Evolutionary conservation across 441 rosid species (phyloP).

Genomic region (Gossypium davidsonii): DNA sequence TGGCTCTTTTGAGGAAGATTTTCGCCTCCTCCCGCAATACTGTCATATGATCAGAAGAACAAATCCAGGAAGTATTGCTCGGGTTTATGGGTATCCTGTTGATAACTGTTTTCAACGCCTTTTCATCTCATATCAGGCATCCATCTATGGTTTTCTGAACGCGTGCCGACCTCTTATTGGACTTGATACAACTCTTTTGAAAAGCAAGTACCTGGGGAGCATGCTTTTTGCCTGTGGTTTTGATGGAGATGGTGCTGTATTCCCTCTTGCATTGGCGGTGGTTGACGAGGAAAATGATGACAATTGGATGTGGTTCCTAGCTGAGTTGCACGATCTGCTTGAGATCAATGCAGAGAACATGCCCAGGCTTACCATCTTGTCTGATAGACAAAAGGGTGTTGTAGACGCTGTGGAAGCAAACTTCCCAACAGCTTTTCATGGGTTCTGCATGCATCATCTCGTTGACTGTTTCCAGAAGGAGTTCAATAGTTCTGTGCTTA

Average conservation of each 20-base stretch:
- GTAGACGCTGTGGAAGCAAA: conserved; percentile 47
- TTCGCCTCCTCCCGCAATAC: conserved; percentile 55
- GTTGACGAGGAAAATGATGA: conserved; percentile 43
- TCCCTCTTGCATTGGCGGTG: conserved; percentile 45
- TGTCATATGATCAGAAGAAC: conserved; percentile 50
- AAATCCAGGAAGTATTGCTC: conserved; percentile 64
- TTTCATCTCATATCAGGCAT: conserved; percentile 56
- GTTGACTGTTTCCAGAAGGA: conserved; percentile 36
- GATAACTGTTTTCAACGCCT: conserved; percentile 54
- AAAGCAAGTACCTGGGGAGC: conserved; percentile 39
- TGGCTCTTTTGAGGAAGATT: conserved; percentile 63
- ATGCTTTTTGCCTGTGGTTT: conserved; percentile 44
- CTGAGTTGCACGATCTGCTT: conserved; percentile 54
- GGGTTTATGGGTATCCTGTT: conserved; percentile 35
- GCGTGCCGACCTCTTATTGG: conserved; percentile 54
- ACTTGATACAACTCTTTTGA: conserved; percentile 33
- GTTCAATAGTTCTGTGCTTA: conserved; percentile 41
- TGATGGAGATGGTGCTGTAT: conserved; percentile 46
- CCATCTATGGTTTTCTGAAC: conserved; percentile 54
- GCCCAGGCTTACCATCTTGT: conserved; percentile 68
- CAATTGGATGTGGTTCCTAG: conserved; percentile 52
- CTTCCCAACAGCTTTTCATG: conserved; percentile 70
- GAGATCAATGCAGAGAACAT: conserved; percentile 55
- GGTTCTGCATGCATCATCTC: conserved; percentile 49
- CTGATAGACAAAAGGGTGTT: conserved; percentile 41